Evolutionary conservation across 495 filamentous ascomycete species (phyloP).

Genomic region (Penicillium roqueforti): DNA sequence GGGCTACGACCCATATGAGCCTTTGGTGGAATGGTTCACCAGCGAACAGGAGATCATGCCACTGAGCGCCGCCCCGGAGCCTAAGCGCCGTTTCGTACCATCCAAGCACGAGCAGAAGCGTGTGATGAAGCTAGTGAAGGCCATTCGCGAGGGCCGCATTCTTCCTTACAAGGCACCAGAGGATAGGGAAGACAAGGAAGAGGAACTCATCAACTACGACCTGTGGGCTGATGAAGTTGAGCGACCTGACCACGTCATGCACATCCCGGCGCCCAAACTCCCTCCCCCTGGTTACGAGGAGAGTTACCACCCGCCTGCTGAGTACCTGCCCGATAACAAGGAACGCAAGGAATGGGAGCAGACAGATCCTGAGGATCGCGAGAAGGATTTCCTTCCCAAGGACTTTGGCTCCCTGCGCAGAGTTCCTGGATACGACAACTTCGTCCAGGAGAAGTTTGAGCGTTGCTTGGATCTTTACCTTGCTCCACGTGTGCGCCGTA

Average conservation of each 20-base stretch:
- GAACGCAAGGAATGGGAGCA: constrained; percentile 89
- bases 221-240: constrained; percentile 90
- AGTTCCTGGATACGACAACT: constrained; percentile 86
- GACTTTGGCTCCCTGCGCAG: constrained; percentile 78
- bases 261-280: constrained; percentile 92
- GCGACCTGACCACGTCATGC: constrained; percentile 82
- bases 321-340: constrained; percentile 82
- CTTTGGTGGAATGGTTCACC: constrained; percentile 89
- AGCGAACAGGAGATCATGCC: constrained; percentile 90
- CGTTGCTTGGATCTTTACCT: constrained; percentile 93
- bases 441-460: constrained; percentile 95
- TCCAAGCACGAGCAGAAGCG: constrained; percentile 98
- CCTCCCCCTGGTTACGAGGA: constrained; percentile 92
- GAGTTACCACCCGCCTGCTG: constrained; percentile 92
- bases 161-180: constrained; percentile 81
- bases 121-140: constrained; percentile 96
- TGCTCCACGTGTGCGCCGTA: constrained; percentile 85
- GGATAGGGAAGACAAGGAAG: constrained; percentile 66
- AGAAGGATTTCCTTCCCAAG: constrained; percentile 81
- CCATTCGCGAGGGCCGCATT: constrained; percentile 91
- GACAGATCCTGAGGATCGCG: constrained; percentile 81
- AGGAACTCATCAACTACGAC: constrained; percentile 74
- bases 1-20: constrained; percentile 87
- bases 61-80: constrained; percentile 87
- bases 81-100: constrained; percentile 90